Conservation (phyloP, 768 basidiomycete species). For the Leccinum aurantiacum region DNA sequence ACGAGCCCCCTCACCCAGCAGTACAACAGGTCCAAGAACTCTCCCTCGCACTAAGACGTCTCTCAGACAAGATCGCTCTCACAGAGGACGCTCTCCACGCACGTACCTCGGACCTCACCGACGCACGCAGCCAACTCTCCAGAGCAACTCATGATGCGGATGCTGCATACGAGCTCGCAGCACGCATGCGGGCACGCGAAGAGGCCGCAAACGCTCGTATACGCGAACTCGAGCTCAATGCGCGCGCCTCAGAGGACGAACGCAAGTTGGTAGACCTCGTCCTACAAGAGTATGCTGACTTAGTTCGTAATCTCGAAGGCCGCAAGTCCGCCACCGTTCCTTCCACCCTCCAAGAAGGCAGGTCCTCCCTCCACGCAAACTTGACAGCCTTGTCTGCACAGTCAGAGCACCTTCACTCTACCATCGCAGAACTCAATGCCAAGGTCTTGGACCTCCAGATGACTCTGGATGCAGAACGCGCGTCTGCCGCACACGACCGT, state of each 20-base stretch:
- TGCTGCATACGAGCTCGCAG: slow-evolving; percentile 55
- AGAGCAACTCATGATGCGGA: slow-evolving; percentile 46
- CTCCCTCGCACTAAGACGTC: slow-evolving; percentile 63
- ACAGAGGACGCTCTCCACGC: slow-evolving; percentile 56
- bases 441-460: slow-evolving; percentile 45
- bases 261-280: slow-evolving; percentile 60
- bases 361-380: slow-evolving; percentile 47
- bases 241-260: slow-evolving; percentile 55
- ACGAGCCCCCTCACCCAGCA: slow-evolving; percentile 40
- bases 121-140: slow-evolving; percentile 42
- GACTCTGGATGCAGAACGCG: slow-evolving; percentile 47
- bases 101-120: slow-evolving; percentile 48
- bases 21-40: slow-evolving; percentile 49
- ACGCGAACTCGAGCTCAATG: slow-evolving; percentile 45
- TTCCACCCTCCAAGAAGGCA: slow-evolving; percentile 46
- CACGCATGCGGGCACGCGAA: slow-evolving; percentile 51
- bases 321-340: slow-evolving; percentile 30
- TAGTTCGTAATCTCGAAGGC: slow-evolving; percentile 65
- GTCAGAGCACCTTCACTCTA: slow-evolving; percentile 44
- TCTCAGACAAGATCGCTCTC: slow-evolving; percentile 65
- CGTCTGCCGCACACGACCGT: slow-evolving; percentile 42
- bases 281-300: slow-evolving; percentile 71
- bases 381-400: slow-evolving; percentile 50
- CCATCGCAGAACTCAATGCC: slow-evolving; percentile 41
- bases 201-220: slow-evolving; percentile 53